Conservation (phyloP, 352 stramenopile species). For the Globisporangium radiosum region DNA sequence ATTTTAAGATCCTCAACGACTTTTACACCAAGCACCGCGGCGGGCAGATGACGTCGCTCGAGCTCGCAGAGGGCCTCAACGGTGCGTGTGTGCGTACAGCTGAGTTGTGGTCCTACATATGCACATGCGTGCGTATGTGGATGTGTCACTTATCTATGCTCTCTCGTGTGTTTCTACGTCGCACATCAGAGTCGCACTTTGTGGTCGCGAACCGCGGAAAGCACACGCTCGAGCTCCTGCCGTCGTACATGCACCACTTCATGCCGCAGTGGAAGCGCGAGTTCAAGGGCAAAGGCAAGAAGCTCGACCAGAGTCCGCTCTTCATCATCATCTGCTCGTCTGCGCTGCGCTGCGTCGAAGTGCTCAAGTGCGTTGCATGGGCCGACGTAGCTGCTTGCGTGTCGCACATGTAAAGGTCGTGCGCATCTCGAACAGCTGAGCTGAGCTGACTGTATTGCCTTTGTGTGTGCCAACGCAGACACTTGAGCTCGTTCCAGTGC, state of each 20-base stretch:
- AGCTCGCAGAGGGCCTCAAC: slow-evolving; percentile 73
- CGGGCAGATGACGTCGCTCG: slow-evolving; percentile 74
- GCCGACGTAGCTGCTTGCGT: neutral
- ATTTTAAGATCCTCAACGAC: slow-evolving; percentile 82
- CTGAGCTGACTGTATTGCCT: too few species aligned
- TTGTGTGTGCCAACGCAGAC: slow-evolving; percentile 18
- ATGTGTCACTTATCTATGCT: neutral
- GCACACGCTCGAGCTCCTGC: slow-evolving; percentile 67
- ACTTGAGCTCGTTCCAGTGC: slow-evolving; percentile 81
- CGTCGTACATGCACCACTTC: slow-evolving; percentile 70
- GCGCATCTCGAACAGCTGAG: too few species aligned
- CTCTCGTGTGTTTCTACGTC: slow-evolving; percentile 1
- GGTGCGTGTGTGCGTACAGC: slow-evolving; percentile 22
- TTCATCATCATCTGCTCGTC: slow-evolving; percentile 91
- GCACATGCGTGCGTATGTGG: too few species aligned
- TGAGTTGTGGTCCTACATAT: neutral
- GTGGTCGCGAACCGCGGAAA: slow-evolving; percentile 55
- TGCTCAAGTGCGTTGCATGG: slow-evolving; percentile 80
- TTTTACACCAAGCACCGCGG: slow-evolving; percentile 70
- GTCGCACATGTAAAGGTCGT: neutral
- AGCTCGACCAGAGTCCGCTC: slow-evolving; percentile 85
- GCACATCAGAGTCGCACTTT: slow-evolving; percentile 57
- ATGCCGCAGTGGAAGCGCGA: slow-evolving; percentile 69
- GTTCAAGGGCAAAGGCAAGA: slow-evolving; percentile 68
- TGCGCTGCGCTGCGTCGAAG: slow-evolving; percentile 84